phyloP scores from a whole-genome alignment of 441 rosid genomes.

The Sinapis alba region DNA sequence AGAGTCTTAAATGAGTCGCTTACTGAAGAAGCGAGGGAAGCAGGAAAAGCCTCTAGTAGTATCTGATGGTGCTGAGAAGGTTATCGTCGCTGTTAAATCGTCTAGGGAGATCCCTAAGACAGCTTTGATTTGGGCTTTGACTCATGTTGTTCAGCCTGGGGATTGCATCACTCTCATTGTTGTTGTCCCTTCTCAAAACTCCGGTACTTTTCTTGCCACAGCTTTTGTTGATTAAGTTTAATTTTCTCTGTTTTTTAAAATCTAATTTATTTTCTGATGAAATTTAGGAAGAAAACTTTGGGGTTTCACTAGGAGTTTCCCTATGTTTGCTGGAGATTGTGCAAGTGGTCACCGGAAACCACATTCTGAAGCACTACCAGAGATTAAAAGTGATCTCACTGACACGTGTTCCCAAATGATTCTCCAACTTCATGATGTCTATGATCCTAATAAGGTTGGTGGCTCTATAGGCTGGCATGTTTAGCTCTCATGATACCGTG shows the following conservation, averaged over 20 bases:
- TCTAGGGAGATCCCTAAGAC: conserved; percentile 94
- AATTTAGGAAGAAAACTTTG: conserved; percentile 75
- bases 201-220: conserved; percentile 48
- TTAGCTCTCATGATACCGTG: neutral
- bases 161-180: conserved; percentile 94
- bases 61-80: conserved; percentile 72
- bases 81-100: conserved; percentile 94
- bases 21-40: conserved; percentile 62
- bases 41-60: conserved; percentile 47
- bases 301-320: conserved; percentile 72
- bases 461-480: neutral
- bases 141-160: conserved; percentile 97
- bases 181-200: conserved; percentile 77
- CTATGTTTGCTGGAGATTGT: conserved; percentile 88
- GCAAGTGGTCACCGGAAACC: conserved; percentile 71
- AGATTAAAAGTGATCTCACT: conserved; percentile 68
- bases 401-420: conserved; percentile 95
- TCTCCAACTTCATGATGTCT: conserved; percentile 91
- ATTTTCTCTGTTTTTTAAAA: neutral
- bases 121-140: conserved; percentile 96
- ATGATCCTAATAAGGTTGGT: conserved; percentile 91
- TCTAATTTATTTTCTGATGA: conserved; percentile 1
- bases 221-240: neutral
- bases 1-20: conserved; percentile 50
- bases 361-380: conserved; percentile 65